Conservation (phyloP, 2,329 filamentous ascomycete species). For the Fusarium sp. region DNA sequence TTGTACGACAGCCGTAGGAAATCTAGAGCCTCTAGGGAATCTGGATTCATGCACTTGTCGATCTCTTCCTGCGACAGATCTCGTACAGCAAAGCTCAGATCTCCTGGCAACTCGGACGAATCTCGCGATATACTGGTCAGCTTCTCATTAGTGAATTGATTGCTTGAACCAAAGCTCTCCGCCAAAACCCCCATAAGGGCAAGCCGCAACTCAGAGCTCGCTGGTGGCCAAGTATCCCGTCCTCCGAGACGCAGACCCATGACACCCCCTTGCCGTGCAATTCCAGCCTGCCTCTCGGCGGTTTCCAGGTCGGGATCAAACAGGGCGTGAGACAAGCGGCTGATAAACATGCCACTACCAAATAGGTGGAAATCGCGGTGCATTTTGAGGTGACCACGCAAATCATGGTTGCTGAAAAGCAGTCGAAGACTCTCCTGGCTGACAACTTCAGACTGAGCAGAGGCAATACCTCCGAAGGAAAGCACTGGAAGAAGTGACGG, state of each 20-base stretch:
- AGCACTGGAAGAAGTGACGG: slow-evolving; percentile 71
- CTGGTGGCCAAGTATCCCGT: slow-evolving; percentile 88
- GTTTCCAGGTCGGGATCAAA: slow-evolving; percentile 86
- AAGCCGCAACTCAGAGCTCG: slow-evolving; percentile 89
- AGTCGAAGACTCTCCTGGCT: slow-evolving; percentile 79
- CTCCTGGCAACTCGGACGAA: slow-evolving; percentile 66
- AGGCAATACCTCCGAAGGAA: slow-evolving; percentile 78
- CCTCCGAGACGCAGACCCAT: slow-evolving; percentile 87
- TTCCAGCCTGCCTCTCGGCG: slow-evolving; percentile 75
- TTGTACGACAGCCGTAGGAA: slow-evolving; percentile 90
- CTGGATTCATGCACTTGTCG: slow-evolving; percentile 81
- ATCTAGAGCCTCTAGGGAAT: slow-evolving; percentile 88
- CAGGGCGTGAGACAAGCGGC: slow-evolving; percentile 79
- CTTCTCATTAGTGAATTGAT: slow-evolving; percentile 31
- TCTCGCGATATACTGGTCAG: slow-evolving; percentile 45
- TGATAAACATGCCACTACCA: slow-evolving; percentile 84
- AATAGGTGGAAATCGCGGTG: slow-evolving; percentile 85
- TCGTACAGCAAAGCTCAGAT: slow-evolving; percentile 84
- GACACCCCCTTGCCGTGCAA: slow-evolving; percentile 71
- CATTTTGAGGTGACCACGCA: slow-evolving; percentile 76
- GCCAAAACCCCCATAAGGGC: slow-evolving; percentile 85
- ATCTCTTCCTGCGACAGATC: slow-evolving; percentile 82
- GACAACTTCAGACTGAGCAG: slow-evolving; percentile 77
- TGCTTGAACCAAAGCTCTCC: slow-evolving; percentile 69
- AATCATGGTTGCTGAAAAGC: slow-evolving; percentile 76